Base-by-base conservation (phyloP, 306 rosid genomes). In the Sechiopsis laciniata region DNA sequence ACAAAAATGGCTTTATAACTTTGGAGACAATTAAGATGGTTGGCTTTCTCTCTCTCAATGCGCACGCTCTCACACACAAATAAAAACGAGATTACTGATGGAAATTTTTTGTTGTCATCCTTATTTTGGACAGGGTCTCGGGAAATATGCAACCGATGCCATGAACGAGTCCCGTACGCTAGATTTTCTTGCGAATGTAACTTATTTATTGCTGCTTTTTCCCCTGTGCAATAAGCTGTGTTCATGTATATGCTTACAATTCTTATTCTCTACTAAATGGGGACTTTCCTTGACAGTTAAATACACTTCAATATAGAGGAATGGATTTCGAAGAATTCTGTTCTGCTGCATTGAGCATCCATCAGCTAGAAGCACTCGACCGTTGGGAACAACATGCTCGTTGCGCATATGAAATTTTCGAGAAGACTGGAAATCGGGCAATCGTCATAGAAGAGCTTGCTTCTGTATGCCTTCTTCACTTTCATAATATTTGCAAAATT, bases 321-420 rank as follows among this genome's bases (percentile, higher is more conserved):
- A 91, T 95, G 99, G 97, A 95, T 77, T 95, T 89, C 82, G 97
- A 91, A 77, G 99, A 95, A 83, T 95, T 95, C 78, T 91, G 96
- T 77, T 96, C 99, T 0, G 91, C 99, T 85, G 86, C 97, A 21
- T 77, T 86, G 69, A 89, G 97, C 64, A 96, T 95, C 40, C 95
- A 95, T 83, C 99, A 95, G 88, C 92, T 95, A 10, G 99, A 91
- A 86, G 99, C 97, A 64, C 97, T 95, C 21, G 95, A 88, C 74
- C 91, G 89, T 1, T 95, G 99, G 99, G 99, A 95, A 66, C 96
- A 89, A 73, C 97, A 91, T 75, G 96, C 99, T 1, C 96, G 95
- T 54, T 89, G 96, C 73, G 97, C 97, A 9, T 95, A 89, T 62
- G 99, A 95, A 75, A 96, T 91, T 74, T 95, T 95, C 2, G 97